Evolutionary conservation across 1,284 basidiomycete genomes (phyloP).

Genomic region (Irpex sp.): DNA sequence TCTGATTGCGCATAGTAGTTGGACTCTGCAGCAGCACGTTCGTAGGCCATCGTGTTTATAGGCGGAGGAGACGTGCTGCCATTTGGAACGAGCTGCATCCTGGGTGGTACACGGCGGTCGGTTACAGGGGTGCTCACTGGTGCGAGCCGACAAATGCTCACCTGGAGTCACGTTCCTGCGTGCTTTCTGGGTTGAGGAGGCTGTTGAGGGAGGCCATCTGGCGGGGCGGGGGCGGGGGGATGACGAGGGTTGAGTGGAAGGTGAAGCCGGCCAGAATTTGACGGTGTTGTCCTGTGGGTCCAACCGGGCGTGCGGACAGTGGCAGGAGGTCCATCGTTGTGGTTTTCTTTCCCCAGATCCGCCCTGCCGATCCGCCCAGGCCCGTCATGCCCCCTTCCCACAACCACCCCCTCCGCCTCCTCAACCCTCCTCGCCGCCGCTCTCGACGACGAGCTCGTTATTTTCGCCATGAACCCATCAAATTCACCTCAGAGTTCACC

Average conservation of each 20-base stretch:
- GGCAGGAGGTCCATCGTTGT: constrained; percentile 26
- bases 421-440: neutral
- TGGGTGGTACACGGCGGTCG: constrained; percentile 3
- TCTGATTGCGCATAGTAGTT: constrained; percentile 23
- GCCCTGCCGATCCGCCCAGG: constrained; percentile 15
- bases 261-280: constrained; percentile 28
- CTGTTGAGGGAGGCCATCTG: constrained; percentile 32
- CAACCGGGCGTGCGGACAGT: constrained; percentile 23
- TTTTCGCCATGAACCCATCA: neutral
- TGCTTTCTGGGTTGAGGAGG: constrained; percentile 33
- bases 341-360: constrained; percentile 12
- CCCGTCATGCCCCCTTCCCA: neutral
- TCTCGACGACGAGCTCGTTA: neutral
- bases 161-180: constrained; percentile 24
- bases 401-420: neutral
- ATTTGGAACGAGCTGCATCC: constrained; percentile 11
- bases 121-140: neutral
- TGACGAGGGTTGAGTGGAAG: constrained; percentile 14
- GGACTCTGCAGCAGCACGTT: constrained; percentile 11
- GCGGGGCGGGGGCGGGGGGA: constrained; percentile 14
- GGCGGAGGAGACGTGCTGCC: constrained; percentile 8
- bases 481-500: no score
- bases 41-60: constrained; percentile 14
- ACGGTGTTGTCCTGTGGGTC: constrained; percentile 34
- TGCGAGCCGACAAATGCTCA: constrained; percentile 13